Conservation (phyloP, 1,284 basidiomycete species). For the Ustilago esculenta region DNA sequence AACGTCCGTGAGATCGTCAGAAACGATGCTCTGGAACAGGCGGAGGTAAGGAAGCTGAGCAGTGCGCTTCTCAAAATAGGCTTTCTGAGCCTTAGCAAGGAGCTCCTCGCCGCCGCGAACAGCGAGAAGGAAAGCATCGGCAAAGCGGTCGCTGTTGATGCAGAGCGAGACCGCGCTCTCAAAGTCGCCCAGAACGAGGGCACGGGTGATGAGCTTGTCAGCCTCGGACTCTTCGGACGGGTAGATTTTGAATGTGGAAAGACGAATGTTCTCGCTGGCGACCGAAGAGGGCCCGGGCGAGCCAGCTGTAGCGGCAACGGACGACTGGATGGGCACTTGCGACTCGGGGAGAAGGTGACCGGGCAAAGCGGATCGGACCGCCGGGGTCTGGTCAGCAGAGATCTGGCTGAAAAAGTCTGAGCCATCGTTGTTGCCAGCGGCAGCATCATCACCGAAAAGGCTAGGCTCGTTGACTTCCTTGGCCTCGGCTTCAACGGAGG, state of each 20-base stretch:
- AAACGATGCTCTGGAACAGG: conserved; percentile 93
- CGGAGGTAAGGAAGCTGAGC: conserved; percentile 85
- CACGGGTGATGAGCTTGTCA: conserved; percentile 88
- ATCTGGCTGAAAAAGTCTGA: conserved; percentile 89
- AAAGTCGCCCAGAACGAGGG: conserved; percentile 93
- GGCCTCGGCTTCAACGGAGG: conserved; percentile 67
- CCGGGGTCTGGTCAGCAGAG: conserved; percentile 12
- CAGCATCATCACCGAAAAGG: conserved; percentile 83
- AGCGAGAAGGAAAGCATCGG: conserved; percentile 92
- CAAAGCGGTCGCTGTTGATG: conserved; percentile 86
- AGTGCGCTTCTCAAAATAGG: conserved; percentile 88
- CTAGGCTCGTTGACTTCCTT: conserved; percentile 71
- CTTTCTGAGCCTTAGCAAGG: conserved; percentile 87
- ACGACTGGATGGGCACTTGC: conserved; percentile 30
- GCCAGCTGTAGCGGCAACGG: conserved; percentile 71
- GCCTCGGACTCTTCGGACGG: conserved; percentile 86
- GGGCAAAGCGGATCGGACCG: conserved; percentile 72
- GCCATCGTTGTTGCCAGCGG: conserved; percentile 73
- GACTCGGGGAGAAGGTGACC: conserved; percentile 76
- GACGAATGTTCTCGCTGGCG: conserved; percentile 74
- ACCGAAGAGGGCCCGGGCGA: conserved; percentile 74
- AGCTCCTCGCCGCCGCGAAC: conserved; percentile 89
- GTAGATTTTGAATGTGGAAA: conserved; percentile 88
- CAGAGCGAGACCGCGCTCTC: conserved; percentile 90
- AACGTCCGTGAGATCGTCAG: conserved; percentile 88